Evolutionary conservation across 371 early-diverging fungal species (phyloP).

Genomic region (Mortierella sp.): DNA sequence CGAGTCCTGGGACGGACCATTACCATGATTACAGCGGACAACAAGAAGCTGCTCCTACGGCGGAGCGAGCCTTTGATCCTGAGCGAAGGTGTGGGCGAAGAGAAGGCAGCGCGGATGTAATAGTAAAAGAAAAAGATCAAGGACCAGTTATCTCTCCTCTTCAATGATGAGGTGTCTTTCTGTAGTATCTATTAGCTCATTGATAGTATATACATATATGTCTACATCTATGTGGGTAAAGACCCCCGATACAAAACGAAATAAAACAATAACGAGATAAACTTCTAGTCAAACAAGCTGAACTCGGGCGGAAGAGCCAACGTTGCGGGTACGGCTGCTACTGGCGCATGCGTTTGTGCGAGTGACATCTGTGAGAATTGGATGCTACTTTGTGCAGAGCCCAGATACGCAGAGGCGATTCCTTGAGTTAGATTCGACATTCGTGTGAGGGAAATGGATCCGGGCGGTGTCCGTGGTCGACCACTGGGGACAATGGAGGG

Average conservation of each 20-base stretch:
- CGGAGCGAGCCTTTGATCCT: slow-evolving; percentile 39
- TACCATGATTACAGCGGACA: slow-evolving; percentile 40
- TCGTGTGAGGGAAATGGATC: slow-evolving; percentile 41
- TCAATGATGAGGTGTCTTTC: no score
- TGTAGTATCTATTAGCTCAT: no score
- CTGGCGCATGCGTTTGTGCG: neutral
- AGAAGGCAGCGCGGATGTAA: slow-evolving; percentile 50
- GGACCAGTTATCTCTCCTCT: no score
- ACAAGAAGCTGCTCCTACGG: slow-evolving; percentile 22
- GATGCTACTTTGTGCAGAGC: no score
- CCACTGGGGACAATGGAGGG: neutral
- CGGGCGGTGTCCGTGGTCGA: slow-evolving; percentile 35
- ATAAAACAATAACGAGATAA: no score
- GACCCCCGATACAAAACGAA: no score
- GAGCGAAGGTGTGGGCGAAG: slow-evolving; percentile 45
- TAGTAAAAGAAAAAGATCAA: no score
- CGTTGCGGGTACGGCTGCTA: neutral
- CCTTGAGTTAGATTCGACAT: slow-evolving; percentile 10
- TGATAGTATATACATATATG: no score
- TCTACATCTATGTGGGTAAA: no score
- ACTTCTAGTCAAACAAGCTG: slow-evolving; percentile 36
- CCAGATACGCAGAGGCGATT: slow-evolving; percentile 25
- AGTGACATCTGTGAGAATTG: neutral
- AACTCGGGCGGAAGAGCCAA: slow-evolving; percentile 31
- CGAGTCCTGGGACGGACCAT: slow-evolving; percentile 37